These are phyloP conservation scores for Raffaelea arxii DNA, from an alignment of 2,329 filamentous ascomycete species.

Conservation along the genomic window DNA sequence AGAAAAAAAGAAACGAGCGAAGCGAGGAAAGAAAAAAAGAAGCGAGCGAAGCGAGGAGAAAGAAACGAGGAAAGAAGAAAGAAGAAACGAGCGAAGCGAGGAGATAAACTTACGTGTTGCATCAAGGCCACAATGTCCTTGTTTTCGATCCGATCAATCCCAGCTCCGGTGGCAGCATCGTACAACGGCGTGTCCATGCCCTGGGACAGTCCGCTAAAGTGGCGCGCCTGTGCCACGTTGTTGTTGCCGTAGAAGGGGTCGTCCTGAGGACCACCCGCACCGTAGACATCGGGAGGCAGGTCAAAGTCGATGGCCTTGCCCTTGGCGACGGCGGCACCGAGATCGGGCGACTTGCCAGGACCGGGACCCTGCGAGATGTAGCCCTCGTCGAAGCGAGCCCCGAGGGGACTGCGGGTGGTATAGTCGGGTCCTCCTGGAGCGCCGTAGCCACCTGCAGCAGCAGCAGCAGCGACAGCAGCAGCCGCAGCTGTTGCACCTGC, in stretches of 20 bases:
- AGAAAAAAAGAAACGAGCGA: background rate
- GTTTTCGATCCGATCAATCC: constrained; percentile 85
- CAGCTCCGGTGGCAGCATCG: constrained; percentile 77
- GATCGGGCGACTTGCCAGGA: constrained; percentile 44
- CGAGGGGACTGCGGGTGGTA: constrained; percentile 46
- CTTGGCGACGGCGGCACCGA: constrained; percentile 34
- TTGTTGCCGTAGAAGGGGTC: constrained; percentile 69
- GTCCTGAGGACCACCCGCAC: constrained; percentile 27
- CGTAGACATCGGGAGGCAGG: constrained; percentile 30
- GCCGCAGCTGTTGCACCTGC: constrained; percentile 23
- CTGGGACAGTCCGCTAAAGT: constrained; percentile 83
- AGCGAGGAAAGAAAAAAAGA: constrained; percentile 2
- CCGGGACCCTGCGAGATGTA: constrained; percentile 71
- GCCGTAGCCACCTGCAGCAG: constrained; percentile 16
- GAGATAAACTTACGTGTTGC: constrained; percentile 63
- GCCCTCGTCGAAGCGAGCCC: constrained; percentile 67
- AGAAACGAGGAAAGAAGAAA: background rate
- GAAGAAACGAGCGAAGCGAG: background rate
- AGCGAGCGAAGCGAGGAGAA: too few species aligned
- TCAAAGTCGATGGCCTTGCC: constrained; percentile 47
- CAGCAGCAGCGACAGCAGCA: constrained; percentile 7
- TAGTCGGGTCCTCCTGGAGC: constrained; percentile 25
- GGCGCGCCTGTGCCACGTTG: constrained; percentile 48
- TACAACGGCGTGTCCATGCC: constrained; percentile 85
- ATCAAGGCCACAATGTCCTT: constrained; percentile 96